These are phyloP conservation scores for Gnomoniopsis smithogilvyi DNA, from an alignment of 2,329 filamentous ascomycete species.

Conservation along the genomic window DNA sequence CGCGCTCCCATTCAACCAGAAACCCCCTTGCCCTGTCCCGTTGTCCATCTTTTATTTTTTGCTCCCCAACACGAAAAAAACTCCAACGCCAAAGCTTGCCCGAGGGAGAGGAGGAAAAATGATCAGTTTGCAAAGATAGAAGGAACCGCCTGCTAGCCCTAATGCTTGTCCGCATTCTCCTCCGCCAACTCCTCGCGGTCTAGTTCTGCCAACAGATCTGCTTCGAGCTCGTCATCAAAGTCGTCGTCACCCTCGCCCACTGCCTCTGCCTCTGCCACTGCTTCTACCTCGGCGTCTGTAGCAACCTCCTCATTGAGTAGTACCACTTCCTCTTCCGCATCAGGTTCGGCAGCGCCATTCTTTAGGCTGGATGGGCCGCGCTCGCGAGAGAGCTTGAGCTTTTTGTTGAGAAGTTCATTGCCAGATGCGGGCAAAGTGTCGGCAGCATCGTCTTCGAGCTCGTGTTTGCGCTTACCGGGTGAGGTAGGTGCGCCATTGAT, in stretches of 20 bases:
- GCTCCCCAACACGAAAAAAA: neutral
- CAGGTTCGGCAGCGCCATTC: neutral
- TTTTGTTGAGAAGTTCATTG: slow-evolving; percentile 41
- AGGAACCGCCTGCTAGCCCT: slow-evolving; percentile 14
- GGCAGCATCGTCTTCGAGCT: slow-evolving; percentile 18
- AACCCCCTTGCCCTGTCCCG: neutral
- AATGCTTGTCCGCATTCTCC: slow-evolving; percentile 23
- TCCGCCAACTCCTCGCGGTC: slow-evolving; percentile 38
- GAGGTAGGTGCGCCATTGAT: slow-evolving; percentile 14
- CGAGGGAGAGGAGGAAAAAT: neutral
- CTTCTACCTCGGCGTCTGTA: slow-evolving; percentile 26
- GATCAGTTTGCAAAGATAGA: neutral
- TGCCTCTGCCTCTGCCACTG: slow-evolving; percentile 32
- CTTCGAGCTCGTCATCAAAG: slow-evolving; percentile 54
- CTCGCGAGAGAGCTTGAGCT: slow-evolving; percentile 44
- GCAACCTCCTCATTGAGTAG: slow-evolving; percentile 24
- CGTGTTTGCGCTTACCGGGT: slow-evolving; percentile 27
- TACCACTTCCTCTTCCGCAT: slow-evolving; percentile 35
- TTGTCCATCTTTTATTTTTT: neutral
- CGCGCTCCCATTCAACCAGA: no score
- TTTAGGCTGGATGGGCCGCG: slow-evolving; percentile 41
- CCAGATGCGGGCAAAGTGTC: slow-evolving; percentile 22
- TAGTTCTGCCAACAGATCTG: slow-evolving; percentile 60
- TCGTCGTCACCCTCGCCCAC: slow-evolving; percentile 28
- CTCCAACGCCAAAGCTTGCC: neutral